Evolutionary conservation across 2,329 filamentous ascomycete species (phyloP).

Genomic region (Mycocentrospora acerina): DNA sequence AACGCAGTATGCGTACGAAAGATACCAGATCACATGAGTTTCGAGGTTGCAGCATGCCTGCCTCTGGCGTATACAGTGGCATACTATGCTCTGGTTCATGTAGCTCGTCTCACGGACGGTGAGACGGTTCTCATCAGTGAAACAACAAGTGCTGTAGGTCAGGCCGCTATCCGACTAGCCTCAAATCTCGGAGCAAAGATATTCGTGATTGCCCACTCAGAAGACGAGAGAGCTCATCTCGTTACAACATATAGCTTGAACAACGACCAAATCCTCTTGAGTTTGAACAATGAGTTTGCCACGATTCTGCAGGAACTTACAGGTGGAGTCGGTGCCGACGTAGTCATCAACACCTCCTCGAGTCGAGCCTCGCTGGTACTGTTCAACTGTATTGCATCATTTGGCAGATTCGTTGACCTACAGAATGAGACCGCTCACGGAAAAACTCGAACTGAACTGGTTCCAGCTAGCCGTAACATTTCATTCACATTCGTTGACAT

Average conservation of each 20-base stretch:
- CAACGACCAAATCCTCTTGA: constrained; percentile 25
- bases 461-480: too few relatives aligned
- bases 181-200: constrained; percentile 5
- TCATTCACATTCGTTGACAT: constrained; percentile 9
- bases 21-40: neutral
- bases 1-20: neutral
- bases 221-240: neutral
- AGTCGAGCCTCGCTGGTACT: constrained; percentile 18
- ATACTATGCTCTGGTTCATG: constrained; percentile 19
- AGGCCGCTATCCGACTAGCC: constrained; percentile 21
- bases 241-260: constrained; percentile 6
- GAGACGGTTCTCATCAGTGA: constrained; percentile 28
- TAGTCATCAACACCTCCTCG: constrained; percentile 27
- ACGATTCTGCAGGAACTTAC: constrained; percentile 11
- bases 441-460: too few relatives aligned
- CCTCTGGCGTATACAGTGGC: constrained; percentile 7
- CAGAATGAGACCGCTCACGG: neutral
- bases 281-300: constrained; percentile 2
- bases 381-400: constrained; percentile 25
- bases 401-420: constrained; percentile 26
- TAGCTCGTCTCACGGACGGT: constrained; percentile 25
- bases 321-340: constrained; percentile 27
- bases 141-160: constrained; percentile 22
- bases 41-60: constrained; percentile 9
- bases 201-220: constrained; percentile 12